phyloP scores from a whole-genome alignment of 352 stramenopile species.

The Globisporangium spiculum region DNA sequence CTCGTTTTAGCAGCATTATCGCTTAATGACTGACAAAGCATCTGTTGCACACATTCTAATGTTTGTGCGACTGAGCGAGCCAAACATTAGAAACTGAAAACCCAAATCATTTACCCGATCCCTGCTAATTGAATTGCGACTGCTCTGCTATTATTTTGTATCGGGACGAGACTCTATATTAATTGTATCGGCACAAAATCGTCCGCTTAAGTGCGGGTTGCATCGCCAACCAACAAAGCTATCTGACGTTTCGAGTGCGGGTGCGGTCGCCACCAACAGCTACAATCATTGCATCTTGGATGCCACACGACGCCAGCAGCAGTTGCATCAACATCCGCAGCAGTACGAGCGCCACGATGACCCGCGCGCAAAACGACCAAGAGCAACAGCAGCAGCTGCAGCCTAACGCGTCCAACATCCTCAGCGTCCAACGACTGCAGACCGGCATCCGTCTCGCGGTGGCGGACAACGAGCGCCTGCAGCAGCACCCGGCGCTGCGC shows the following conservation, averaged over 20 bases:
- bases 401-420: slow-evolving; percentile 18
- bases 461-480: slow-evolving; percentile 20
- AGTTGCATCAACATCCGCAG: not conserved
- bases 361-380: slow-evolving; percentile 8
- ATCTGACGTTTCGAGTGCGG: slow-evolving; percentile 18
- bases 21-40: not conserved
- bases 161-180: not conserved
- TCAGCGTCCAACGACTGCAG: slow-evolving; percentile 32
- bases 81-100: not conserved
- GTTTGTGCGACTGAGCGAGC: not conserved
- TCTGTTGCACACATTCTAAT: too few relatives aligned
- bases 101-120: not conserved
- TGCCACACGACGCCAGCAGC: slow-evolving; percentile 1
- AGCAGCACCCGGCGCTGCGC: slow-evolving; percentile 39
- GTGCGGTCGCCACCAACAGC: slow-evolving; percentile 3
- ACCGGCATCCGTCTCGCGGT: slow-evolving; percentile 24
- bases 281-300: slow-evolving; percentile 2
- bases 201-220: slow-evolving; percentile 8
- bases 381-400: slow-evolving; percentile 8
- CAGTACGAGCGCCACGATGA: slow-evolving; percentile 7
- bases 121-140: not conserved
- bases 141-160: not conserved
- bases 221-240: not conserved
- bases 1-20: not conserved
- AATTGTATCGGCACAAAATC: not conserved